Evolutionary conservation across 768 basidiomycete genomes (phyloP), one percentile per base, ranked within the genome.

Genomic region (Mycena galopus): DNA sequence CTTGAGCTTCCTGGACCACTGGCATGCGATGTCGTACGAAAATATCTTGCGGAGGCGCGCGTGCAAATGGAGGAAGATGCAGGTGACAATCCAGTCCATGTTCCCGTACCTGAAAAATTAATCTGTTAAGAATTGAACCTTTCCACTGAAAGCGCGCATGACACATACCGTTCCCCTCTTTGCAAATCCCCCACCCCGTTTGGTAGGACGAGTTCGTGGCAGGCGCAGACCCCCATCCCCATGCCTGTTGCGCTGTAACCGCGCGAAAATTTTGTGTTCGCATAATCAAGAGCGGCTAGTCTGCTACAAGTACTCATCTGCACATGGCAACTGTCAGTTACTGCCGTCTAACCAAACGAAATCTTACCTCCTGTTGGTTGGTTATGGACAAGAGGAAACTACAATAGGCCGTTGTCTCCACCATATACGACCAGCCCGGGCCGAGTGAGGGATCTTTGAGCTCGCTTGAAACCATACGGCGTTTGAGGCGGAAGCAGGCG

Each of bases 11-110:
- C 73, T 73, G 82, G 81, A n/a, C n/a, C n/a, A n/a, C n/a, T n/a
- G n/a, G n/a, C n/a, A n/a, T n/a, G n/a, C n/a, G n/a, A n/a, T n/a
- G 69, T 82, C 81, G 69, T 82, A 84, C 39, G 78, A 77, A 42
- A 81, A 61, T 27, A 71, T 33, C 32, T 65, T 63, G 30, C 16
- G 42, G 17, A 63, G 47, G 11, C 44, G 23, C 17, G 58, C 9
- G 25, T 51, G 33, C 14, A 23, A 47, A 50, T 51, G 33, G 16
- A 32, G 67, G 14, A 56, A 65, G 35, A 69, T 47, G 3, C 71
- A 73, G 5, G 70, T 66, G 27, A 79, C 68, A 12, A 79, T 69
- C 42, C 76, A 80, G 65, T 80, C 79, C 75, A 83, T 84, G 71
- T 84, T 84, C 11, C 69, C 73, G 69, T 82, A 35, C 35, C 35